Evolutionary conservation across 2,329 filamentous ascomycete genomes (phyloP).

Genomic region (Fusarium palustre): DNA sequence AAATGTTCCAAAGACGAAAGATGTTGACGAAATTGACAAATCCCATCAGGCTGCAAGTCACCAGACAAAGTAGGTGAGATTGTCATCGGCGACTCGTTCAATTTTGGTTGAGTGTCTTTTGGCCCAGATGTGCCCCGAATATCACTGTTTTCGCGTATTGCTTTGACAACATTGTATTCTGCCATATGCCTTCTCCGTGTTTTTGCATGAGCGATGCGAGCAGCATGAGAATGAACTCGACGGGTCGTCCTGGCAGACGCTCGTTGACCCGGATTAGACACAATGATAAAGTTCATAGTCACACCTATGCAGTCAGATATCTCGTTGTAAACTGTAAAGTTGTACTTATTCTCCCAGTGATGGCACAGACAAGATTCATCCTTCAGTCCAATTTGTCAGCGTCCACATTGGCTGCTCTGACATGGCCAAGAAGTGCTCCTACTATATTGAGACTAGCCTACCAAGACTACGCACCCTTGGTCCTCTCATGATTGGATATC

Average conservation of each 20-base stretch:
- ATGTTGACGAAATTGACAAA: not conserved
- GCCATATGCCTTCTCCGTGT: not conserved
- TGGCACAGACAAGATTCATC: not conserved
- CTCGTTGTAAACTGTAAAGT: not conserved
- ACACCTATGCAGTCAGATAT: no score
- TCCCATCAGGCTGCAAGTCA: not conserved
- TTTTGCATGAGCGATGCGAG: conserved; percentile 9
- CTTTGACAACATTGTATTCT: not conserved
- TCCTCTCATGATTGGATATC: not conserved
- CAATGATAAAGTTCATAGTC: conserved; percentile 2
- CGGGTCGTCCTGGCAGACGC: conserved; percentile 7
- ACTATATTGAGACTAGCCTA: conserved; percentile 1
- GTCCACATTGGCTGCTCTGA: not conserved
- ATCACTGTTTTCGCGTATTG: accelerated
- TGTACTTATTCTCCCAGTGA: not conserved
- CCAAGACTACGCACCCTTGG: accelerated
- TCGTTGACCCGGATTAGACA: not conserved
- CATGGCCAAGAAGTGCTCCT: conserved; percentile 29
- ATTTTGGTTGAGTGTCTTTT: accelerated
- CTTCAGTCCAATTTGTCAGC: not conserved
- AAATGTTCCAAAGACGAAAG: conserved; percentile 1
- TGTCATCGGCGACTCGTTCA: accelerated
- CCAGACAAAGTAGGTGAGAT: not conserved
- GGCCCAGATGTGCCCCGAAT: accelerated
- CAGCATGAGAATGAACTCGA: conserved; percentile 14